These are phyloP conservation scores for Ilyonectria destructans DNA, from an alignment of 2,329 filamentous ascomycete genomes.

Conservation along the genomic window DNA sequence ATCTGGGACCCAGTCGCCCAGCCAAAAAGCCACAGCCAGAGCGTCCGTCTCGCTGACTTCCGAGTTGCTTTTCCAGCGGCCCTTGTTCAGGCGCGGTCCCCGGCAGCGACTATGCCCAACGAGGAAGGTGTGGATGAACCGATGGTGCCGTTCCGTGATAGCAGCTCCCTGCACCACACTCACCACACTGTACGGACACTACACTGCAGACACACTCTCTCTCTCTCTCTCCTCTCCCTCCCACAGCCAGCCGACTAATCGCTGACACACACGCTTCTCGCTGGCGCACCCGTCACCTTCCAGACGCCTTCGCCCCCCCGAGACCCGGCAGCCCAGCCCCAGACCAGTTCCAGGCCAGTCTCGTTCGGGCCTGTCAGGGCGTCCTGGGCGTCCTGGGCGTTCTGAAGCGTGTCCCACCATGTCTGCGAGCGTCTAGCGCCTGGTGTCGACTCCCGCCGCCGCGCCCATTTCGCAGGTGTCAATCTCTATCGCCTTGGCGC, in stretches of 20 bases:
- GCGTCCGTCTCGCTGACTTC: background rate
- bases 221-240: background rate
- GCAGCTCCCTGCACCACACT: slow-evolving; percentile 2
- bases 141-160: slow-evolving; percentile 35
- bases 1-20: slow-evolving; percentile 23
- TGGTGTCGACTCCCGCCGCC: background rate
- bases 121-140: slow-evolving; percentile 33
- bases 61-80: slow-evolving; percentile 2
- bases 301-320: slow-evolving; percentile 14
- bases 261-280: background rate
- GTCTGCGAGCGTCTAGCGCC: slow-evolving; percentile 19
- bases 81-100: slow-evolving; percentile 23
- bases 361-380: slow-evolving; percentile 3
- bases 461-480: slow-evolving; percentile 19
- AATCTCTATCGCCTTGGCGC: slow-evolving; percentile 31
- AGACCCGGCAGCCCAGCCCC: background rate
- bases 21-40: slow-evolving; percentile 16
- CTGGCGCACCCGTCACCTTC: background rate
- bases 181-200: background rate
- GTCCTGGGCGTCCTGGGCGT: slow-evolving; percentile 8
- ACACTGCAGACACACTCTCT: too few relatives aligned
- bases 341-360: background rate
- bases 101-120: slow-evolving; percentile 25
- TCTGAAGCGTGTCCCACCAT: slow-evolving; percentile 19
- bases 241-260: background rate